These are phyloP conservation scores for Tulasnella sp. DNA, from an alignment of 768 basidiomycete genomes.

Conservation along the genomic window DNA sequence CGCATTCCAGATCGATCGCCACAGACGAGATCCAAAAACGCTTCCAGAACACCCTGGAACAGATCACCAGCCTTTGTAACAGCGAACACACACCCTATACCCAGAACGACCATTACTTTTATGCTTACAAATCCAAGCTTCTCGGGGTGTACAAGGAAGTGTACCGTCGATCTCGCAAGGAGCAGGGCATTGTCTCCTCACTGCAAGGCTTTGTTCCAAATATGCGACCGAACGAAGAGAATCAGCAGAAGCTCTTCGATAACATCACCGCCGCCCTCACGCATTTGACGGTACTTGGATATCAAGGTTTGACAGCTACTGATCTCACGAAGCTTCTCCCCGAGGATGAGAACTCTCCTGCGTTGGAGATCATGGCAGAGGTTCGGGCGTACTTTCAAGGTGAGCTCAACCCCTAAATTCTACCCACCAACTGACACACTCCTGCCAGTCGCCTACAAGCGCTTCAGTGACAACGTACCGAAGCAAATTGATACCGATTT, in stretches of 20 bases:
- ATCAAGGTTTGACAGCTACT: conserved; percentile 31
- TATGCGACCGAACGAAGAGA: not conserved
- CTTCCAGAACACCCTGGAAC: not conserved
- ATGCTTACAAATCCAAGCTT: conserved; percentile 3
- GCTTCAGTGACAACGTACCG: conserved; percentile 47
- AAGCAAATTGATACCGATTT: conserved; percentile 46
- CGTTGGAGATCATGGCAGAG: conserved; percentile 18
- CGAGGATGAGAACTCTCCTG: conserved; percentile 3
- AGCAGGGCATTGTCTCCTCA: not conserved
- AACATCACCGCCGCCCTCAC: not conserved
- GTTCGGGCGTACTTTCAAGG: conserved; percentile 18
- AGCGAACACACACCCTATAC: conserved; percentile 1
- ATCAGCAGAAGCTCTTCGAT: too few relatives aligned
- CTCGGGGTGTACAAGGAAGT: not conserved
- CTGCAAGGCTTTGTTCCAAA: not conserved
- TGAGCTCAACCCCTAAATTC: not conserved
- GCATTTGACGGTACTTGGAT: conserved; percentile 29
- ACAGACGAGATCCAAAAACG: not conserved
- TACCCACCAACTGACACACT: too few relatives aligned
- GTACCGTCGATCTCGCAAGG: not conserved
- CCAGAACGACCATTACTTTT: conserved; percentile 13
- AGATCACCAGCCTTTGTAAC: conserved; percentile 2
- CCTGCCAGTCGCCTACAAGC: conserved; percentile 44
- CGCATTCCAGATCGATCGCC: not conserved
- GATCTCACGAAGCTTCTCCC: conserved; percentile 11